Conservation (phyloP, 139 green algal genomes). For the Coelastrella sp. region DNA sequence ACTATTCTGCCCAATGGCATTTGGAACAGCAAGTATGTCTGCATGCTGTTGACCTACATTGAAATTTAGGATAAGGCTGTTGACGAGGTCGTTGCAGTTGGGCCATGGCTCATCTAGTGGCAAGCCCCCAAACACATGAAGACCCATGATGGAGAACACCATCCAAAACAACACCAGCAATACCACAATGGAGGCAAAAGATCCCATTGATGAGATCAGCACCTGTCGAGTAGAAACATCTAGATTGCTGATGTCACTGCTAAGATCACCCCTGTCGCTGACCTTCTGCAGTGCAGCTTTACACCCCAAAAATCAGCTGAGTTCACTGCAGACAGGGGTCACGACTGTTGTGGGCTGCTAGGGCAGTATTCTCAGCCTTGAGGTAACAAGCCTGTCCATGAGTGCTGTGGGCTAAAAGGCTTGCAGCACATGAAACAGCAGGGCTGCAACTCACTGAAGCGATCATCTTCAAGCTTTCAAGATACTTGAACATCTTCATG, state of each 20-base stretch:
- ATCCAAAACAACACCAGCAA: constrained; percentile 86
- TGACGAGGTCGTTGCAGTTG: constrained; percentile 80
- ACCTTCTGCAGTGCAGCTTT: too few species aligned
- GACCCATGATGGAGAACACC: constrained; percentile 86
- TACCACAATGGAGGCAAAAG: constrained; percentile 80
- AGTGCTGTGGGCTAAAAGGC: too few species aligned
- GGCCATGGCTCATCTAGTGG: constrained; percentile 58
- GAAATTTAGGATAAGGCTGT: constrained; percentile 72
- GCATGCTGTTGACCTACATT: constrained; percentile 55
- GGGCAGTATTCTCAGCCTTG: too few species aligned
- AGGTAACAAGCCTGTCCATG: too few species aligned
- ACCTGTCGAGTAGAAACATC: constrained; percentile 44
- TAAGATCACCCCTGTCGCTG: too few species aligned
- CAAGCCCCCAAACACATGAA: constrained; percentile 79
- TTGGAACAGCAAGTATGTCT: too few species aligned
- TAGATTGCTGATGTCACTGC: too few species aligned
- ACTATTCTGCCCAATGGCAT: too few species aligned
- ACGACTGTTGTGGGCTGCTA: too few species aligned
- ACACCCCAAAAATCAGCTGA: too few species aligned
- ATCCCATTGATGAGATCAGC: constrained; percentile 67
- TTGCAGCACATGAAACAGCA: background rate
- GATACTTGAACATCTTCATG: constrained; percentile 80
- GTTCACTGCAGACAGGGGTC: too few species aligned
- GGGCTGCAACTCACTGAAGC: constrained; percentile 52
- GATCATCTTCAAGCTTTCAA: constrained; percentile 78